Percentiles rank a stretch among this genome's conserved stretches.
Conservation (phyloP, 108 stramenopile species). For the Conticribra weissflogii region DNA sequence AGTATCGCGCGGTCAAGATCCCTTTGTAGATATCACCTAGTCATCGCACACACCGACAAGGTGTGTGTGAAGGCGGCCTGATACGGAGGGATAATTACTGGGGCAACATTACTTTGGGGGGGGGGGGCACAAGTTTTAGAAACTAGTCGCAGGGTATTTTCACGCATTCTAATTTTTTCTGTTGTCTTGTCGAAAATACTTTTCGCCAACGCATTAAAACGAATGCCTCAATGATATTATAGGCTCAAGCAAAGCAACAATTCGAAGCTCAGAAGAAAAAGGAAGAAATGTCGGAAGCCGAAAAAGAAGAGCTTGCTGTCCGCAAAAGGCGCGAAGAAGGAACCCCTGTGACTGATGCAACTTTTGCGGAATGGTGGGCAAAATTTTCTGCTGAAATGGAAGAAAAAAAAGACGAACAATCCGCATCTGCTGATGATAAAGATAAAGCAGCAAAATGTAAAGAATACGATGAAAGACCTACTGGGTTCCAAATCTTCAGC, state of each 20-base stretch:
- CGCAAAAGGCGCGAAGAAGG: constrained; percentile 87
- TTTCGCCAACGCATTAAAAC: background rate
- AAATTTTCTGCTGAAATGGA: constrained; percentile 78
- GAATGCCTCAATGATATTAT: constrained; percentile 14
- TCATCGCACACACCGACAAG: constrained; percentile 66
- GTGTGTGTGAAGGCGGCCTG: constrained; percentile 51
- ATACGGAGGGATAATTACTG: constrained; percentile 79
- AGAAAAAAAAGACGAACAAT: constrained; percentile 49
- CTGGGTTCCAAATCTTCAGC: constrained; percentile 78
- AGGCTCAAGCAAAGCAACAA: constrained; percentile 68
- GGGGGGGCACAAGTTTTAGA: no score
- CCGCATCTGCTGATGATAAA: background rate
- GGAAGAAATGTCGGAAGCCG: constrained; percentile 78
- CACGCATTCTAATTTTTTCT: background rate
- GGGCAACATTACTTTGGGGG: constrained; percentile 44
- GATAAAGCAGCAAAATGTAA: constrained; percentile 36
- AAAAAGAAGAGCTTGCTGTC: constrained; percentile 80
- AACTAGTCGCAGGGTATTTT: no score
- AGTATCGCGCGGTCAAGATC: constrained; percentile 68
- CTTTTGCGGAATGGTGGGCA: constrained; percentile 70
- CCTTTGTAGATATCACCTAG: constrained; percentile 55
- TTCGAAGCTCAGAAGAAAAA: constrained; percentile 83
- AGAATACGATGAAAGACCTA: constrained; percentile 55
- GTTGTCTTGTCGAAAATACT: background rate
- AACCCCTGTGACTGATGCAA: constrained; percentile 76